These are phyloP conservation scores for Pseudognaphalium luteoalbum DNA, from an alignment of 129 eudicot genomes.

Conservation along the genomic window DNA sequence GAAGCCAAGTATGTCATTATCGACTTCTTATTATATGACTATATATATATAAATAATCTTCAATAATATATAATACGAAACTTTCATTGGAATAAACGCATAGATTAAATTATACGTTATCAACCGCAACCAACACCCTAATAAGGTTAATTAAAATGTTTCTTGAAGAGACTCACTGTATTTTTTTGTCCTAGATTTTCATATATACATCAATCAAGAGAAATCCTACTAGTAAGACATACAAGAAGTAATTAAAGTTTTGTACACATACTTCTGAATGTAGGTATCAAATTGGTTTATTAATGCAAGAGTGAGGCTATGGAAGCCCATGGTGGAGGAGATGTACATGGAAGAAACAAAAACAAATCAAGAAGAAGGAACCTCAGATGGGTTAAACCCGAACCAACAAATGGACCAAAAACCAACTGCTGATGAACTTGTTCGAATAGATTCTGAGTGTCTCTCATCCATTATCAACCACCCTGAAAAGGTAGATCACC, in stretches of 20 bases:
- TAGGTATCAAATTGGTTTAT: conserved; percentile 99
- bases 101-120: background rate
- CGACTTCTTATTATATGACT: conserved; percentile 19
- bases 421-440: conserved; percentile 70
- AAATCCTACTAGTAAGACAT: background rate
- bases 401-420: conserved; percentile 49
- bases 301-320: conserved; percentile 94
- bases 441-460: conserved; percentile 65
- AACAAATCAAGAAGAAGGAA: conserved; percentile 51
- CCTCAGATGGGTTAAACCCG: conserved; percentile 38
- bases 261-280: background rate
- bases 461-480: conserved; percentile 79
- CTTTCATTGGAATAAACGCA: background rate
- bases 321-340: conserved; percentile 99
- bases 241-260: conserved; percentile 2
- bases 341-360: conserved; percentile 92
- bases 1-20: conserved; percentile 84
- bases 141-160: background rate
- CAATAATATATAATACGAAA: background rate
- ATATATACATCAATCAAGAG: conserved; percentile 5
- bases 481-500: conserved; percentile 45
- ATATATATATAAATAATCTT: background rate
- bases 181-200: background rate
- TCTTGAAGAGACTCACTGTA: background rate
- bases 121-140: background rate